Conservation (phyloP, 768 basidiomycete species). For the Clitopilus hobsonii region DNA sequence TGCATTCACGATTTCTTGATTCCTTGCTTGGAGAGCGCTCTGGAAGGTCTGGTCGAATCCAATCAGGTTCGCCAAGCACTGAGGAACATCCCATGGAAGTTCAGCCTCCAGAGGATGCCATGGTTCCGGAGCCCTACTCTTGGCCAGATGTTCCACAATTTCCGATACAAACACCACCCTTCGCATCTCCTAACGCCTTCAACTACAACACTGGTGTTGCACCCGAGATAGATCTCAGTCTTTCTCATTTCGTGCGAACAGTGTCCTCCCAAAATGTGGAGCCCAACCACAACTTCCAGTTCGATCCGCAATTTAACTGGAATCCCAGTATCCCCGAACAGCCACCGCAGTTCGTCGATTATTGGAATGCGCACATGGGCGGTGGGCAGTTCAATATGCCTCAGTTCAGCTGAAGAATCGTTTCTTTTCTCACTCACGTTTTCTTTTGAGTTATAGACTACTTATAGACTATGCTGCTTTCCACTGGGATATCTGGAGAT, state of each 20-base stretch:
- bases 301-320: not conserved
- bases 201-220: slow-evolving; percentile 12
- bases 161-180: not conserved
- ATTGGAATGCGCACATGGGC: not conserved
- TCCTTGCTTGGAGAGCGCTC: slow-evolving; percentile 38
- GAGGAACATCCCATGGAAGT: slow-evolving; percentile 15
- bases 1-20: slow-evolving; percentile 54
- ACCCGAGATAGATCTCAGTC: slow-evolving; percentile 43
- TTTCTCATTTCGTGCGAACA: slow-evolving; percentile 38
- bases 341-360: not conserved
- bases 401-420: no score
- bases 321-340: not conserved
- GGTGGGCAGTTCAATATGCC: not conserved
- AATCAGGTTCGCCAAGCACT: slow-evolving; percentile 1
- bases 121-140: slow-evolving; percentile 26
- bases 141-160: slow-evolving; percentile 39
- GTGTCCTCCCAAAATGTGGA: slow-evolving; percentile 17
- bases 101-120: slow-evolving; percentile 15
- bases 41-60: slow-evolving; percentile 5
- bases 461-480: no score
- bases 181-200: not conserved
- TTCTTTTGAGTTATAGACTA: no score
- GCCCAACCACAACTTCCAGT: slow-evolving; percentile 5
- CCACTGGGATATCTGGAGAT: not conserved
- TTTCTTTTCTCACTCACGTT: no score